Percentiles rank a stretch among this genome's conserved stretches.
Conservation (phyloP, 2,329 filamentous ascomycete species). For the Moelleriella libera region DNA sequence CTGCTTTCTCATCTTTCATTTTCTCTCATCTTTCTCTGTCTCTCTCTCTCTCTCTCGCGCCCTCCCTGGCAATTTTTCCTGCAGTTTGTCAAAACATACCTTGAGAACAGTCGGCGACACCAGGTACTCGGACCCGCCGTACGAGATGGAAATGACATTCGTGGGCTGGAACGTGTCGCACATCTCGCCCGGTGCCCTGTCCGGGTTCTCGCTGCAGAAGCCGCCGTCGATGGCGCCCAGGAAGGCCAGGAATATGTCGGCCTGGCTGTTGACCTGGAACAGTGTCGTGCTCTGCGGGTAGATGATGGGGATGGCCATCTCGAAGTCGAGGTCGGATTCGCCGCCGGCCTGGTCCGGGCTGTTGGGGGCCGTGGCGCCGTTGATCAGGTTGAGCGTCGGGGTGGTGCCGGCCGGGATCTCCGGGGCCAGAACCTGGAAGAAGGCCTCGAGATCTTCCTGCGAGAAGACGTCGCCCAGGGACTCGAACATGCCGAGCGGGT, state of each 20-base stretch:
- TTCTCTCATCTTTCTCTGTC: not conserved
- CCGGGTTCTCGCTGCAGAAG: conserved; percentile 36
- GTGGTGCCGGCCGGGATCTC: conserved; percentile 24
- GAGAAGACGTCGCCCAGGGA: conserved; percentile 35
- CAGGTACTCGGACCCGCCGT: conserved; percentile 14
- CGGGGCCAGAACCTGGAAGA: conserved; percentile 28
- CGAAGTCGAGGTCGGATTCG: conserved; percentile 40
- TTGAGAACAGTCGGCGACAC: conserved; percentile 29
- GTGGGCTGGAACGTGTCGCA: conserved; percentile 15
- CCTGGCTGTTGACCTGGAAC: conserved; percentile 25
- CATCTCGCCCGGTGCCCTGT: conserved; percentile 21
- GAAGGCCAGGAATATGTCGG: conserved; percentile 26
- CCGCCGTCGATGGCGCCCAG: conserved; percentile 34
- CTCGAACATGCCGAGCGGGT: conserved; percentile 38
- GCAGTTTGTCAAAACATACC: not conserved
- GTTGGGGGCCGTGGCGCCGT: conserved; percentile 29
- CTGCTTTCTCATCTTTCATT: not conserved
- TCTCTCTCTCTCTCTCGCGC: not conserved
- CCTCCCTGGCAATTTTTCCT: not conserved
- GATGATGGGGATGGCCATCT: conserved; percentile 37
- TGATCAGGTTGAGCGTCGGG: conserved; percentile 30
- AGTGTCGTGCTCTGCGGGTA: conserved; percentile 35
- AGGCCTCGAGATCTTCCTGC: conserved; percentile 31
- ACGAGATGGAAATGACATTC: conserved; percentile 26
- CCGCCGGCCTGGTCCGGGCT: conserved; percentile 14